Conservation (phyloP, 768 basidiomycete genomes). For the Serendipita vermifera region DNA sequence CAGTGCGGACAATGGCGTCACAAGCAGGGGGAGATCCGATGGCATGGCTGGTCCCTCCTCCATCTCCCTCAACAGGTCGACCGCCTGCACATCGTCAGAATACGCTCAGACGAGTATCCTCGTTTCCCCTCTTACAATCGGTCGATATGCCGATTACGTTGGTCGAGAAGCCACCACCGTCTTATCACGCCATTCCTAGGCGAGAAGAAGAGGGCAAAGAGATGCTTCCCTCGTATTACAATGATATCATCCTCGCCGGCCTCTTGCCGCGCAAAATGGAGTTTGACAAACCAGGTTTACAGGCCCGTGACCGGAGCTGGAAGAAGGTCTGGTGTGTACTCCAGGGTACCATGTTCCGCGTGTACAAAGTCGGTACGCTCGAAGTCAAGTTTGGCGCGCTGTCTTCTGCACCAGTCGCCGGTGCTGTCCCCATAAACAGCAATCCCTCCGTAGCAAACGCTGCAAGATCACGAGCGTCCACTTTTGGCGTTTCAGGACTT, state of each 20-base stretch:
- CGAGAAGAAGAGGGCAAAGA: slow-evolving; percentile 70
- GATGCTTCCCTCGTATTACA: slow-evolving; percentile 65
- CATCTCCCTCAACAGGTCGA: slow-evolving; percentile 4
- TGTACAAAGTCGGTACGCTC: slow-evolving; percentile 40
- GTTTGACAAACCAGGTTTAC: slow-evolving; percentile 70
- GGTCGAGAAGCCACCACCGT: slow-evolving; percentile 21
- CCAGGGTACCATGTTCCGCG: slow-evolving; percentile 78
- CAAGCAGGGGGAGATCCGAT: neutral
- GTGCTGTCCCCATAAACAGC: too few relatives aligned
- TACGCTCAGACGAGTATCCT: slow-evolving; percentile 51
- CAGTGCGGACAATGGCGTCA: too few relatives aligned
- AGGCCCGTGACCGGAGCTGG: slow-evolving; percentile 89
- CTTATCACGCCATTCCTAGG: slow-evolving; percentile 23
- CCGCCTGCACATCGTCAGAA: slow-evolving; percentile 37
- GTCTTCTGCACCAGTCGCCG: slow-evolving; percentile 15
- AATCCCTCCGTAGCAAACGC: too few relatives aligned
- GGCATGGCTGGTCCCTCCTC: neutral
- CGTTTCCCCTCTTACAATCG: slow-evolving; percentile 1
- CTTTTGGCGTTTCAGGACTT: too few relatives aligned
- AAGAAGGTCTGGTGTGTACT: slow-evolving; percentile 74
- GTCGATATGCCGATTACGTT: slow-evolving; percentile 10
- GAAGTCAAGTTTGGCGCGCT: slow-evolving; percentile 8
- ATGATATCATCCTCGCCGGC: slow-evolving; percentile 66
- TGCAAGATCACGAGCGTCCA: too few relatives aligned
- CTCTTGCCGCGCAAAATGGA: slow-evolving; percentile 88